A percentile compares a stretch with the other conserved stretches of the same genome.
These are phyloP conservation scores for Candida dajiaensis DNA, from an alignment of 805 yeast genomes.

Conservation along the genomic window DNA sequence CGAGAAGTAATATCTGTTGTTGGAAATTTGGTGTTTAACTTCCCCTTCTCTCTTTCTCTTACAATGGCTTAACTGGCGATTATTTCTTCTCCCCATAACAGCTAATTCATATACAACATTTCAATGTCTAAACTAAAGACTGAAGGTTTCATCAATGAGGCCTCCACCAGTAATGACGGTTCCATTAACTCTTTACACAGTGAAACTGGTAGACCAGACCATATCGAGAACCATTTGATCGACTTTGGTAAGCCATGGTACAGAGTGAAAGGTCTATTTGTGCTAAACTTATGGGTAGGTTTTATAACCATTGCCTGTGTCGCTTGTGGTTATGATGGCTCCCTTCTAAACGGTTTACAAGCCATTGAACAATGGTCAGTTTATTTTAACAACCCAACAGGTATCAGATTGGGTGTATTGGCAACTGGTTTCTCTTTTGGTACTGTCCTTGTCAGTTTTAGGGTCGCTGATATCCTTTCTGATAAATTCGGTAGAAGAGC, in stretches of 20 bases:
- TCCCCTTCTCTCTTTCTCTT: background rate
- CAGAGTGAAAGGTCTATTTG: slow-evolving; percentile 31
- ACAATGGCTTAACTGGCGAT: background rate
- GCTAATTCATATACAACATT: background rate
- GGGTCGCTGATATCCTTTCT: slow-evolving; percentile 23
- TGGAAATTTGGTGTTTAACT: background rate
- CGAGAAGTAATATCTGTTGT: background rate
- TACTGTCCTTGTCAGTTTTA: slow-evolving; percentile 33
- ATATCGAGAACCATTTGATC: slow-evolving; percentile 19
- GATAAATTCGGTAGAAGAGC: slow-evolving; percentile 39
- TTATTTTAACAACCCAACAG: slow-evolving; percentile 34
- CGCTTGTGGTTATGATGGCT: slow-evolving; percentile 43
- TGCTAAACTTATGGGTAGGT: slow-evolving; percentile 33
- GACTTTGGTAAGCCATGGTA: slow-evolving; percentile 28
- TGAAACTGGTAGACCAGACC: background rate
- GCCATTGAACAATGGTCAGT: slow-evolving; percentile 35
- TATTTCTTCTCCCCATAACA: background rate
- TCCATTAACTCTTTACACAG: background rate
- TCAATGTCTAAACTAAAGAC: background rate
- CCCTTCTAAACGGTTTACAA: slow-evolving; percentile 47
- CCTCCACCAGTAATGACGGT: background rate
- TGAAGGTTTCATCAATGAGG: no score
- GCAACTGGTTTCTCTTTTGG: slow-evolving; percentile 36
- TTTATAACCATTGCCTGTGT: slow-evolving; percentile 41
- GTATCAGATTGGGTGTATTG: slow-evolving; percentile 33